Percentiles rank a stretch among this genome's conserved stretches.
Conservation (phyloP, 306 rosid genomes). For the Cucurbita maxima region DNA sequence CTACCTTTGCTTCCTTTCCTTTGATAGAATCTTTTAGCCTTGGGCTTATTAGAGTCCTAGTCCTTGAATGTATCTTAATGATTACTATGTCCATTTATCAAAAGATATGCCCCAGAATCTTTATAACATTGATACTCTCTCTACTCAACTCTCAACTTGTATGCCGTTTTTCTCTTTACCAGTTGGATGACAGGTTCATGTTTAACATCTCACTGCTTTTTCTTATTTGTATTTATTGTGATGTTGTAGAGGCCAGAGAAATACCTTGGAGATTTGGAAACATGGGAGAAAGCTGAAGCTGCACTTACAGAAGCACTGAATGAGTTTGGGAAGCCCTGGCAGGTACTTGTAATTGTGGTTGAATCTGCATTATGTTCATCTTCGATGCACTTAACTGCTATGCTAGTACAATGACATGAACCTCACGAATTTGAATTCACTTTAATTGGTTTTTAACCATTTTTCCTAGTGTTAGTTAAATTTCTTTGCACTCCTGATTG, state of each 20-base stretch:
- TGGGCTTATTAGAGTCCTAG: no score
- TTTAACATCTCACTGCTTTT: neutral
- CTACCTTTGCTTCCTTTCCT: neutral
- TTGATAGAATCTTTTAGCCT: no score
- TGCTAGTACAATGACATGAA: neutral
- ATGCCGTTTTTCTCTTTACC: neutral
- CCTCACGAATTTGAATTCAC: neutral
- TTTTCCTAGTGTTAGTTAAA: neutral
- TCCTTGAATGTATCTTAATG: no score
- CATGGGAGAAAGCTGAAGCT: slow-evolving; percentile 91
- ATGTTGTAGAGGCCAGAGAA: slow-evolving; percentile 62
- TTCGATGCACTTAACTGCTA: neutral
- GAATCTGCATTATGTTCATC: neutral
- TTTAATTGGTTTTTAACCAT: neutral
- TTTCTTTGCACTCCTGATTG: neutral
- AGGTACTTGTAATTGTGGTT: slow-evolving; percentile 31
- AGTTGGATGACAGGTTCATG: neutral
- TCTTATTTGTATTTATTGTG: neutral
- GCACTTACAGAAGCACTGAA: slow-evolving; percentile 72
- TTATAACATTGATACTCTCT: neutral
- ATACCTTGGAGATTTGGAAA: slow-evolving; percentile 51
- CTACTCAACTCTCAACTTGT: neutral
- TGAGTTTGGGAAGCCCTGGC: slow-evolving; percentile 84
- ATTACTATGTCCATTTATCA: no score
- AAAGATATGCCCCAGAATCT: no score